Evolutionary conservation across 2,329 filamentous ascomycete genomes (phyloP).

Genomic region (Ophiocordyceps camponoti-floridani): DNA sequence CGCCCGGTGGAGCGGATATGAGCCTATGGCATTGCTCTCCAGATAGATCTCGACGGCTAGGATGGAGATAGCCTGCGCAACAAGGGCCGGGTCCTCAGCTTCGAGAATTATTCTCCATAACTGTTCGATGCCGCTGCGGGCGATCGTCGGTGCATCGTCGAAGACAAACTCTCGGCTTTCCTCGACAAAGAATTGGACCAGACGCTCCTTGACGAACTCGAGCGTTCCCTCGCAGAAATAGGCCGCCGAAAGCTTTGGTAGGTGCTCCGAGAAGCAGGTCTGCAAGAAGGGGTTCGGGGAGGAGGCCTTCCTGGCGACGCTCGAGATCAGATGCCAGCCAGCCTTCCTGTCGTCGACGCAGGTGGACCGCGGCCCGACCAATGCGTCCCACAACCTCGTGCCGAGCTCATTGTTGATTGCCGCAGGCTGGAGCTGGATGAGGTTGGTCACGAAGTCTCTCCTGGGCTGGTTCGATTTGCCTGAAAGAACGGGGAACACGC

Average conservation of each 20-base stretch:
- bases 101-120: constrained; percentile 72
- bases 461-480: constrained; percentile 31
- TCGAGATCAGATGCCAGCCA: constrained; percentile 52
- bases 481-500: constrained; percentile 25
- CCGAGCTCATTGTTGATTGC: constrained; percentile 46
- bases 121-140: constrained; percentile 43
- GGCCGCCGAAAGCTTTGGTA: constrained; percentile 36
- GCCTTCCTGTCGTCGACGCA: constrained; percentile 41
- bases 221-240: constrained; percentile 44
- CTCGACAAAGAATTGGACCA: constrained; percentile 26
- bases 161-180: constrained; percentile 24
- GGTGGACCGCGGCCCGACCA: constrained; percentile 47
- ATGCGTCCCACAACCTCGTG: constrained; percentile 48
- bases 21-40: constrained; percentile 30
- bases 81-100: constrained; percentile 46
- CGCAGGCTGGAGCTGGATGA: constrained; percentile 43
- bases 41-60: constrained; percentile 59
- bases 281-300: constrained; percentile 37
- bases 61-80: constrained; percentile 47
- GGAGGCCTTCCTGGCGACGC: constrained; percentile 19
- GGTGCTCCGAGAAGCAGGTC: constrained; percentile 33
- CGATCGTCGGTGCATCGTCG: constrained; percentile 31
- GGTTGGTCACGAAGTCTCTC: constrained; percentile 35
- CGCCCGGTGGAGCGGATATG: constrained; percentile 29
- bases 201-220: constrained; percentile 38